Evolutionary conservation across 2,329 filamentous ascomycete genomes (phyloP).

Genomic region (Whalleya microplaca): DNA sequence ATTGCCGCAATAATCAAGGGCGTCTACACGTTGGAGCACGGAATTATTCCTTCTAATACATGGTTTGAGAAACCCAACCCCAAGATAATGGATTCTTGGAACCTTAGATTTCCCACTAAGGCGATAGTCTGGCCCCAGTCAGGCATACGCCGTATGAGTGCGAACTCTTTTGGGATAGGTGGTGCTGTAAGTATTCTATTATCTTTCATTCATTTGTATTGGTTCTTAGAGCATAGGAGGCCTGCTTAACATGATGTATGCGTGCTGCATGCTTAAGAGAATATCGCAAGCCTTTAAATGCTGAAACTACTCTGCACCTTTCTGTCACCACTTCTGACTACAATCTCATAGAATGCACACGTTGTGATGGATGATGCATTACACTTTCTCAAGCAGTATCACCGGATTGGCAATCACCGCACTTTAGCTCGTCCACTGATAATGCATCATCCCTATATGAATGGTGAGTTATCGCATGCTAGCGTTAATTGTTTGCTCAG

Average conservation of each 20-base stretch:
- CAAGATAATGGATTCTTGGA: neutral
- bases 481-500: too few relatives aligned
- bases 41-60: conserved; percentile 10
- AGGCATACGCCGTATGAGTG: neutral
- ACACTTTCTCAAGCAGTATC: neutral
- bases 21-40: conserved; percentile 8
- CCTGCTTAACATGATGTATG: too few relatives aligned
- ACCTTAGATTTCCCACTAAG: neutral
- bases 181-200: neutral
- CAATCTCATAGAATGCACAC: neutral
- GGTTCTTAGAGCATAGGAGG: too few relatives aligned
- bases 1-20: conserved; percentile 23
- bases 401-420: too few relatives aligned
- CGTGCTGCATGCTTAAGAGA: too few relatives aligned
- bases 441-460: too few relatives aligned
- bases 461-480: too few relatives aligned
- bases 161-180: conserved; percentile 3
- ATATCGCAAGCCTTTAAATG: too few relatives aligned
- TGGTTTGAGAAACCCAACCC: conserved; percentile 5
- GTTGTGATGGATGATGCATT: conserved; percentile 1
- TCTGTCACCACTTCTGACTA: too few relatives aligned
- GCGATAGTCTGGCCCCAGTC: neutral
- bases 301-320: too few relatives aligned
- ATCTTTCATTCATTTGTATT: too few relatives aligned
- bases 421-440: too few relatives aligned